These are phyloP conservation scores for Verticillium dahliae DNA, from an alignment of 2,329 filamentous ascomycete genomes.

Conservation along the genomic window DNA sequence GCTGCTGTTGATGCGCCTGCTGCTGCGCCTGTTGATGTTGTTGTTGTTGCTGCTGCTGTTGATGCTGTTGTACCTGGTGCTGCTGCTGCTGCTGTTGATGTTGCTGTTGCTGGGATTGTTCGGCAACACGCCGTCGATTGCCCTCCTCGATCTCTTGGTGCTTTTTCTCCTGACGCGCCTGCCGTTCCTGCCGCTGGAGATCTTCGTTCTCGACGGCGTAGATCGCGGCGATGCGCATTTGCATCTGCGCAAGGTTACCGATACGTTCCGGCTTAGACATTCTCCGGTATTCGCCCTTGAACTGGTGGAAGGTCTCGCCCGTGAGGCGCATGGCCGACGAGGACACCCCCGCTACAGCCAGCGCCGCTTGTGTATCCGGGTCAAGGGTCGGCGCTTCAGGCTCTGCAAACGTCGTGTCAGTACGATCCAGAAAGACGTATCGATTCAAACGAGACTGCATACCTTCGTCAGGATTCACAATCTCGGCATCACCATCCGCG, in stretches of 20 bases:
- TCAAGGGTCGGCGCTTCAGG: conserved; percentile 25
- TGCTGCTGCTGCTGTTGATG: conserved; percentile 8
- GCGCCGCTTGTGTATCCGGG: conserved; percentile 26
- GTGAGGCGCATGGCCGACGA: conserved; percentile 29
- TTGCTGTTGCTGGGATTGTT: conserved; percentile 18
- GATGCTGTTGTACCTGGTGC: conserved; percentile 8
- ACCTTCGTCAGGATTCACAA: conserved; percentile 15
- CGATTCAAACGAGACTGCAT: not conserved
- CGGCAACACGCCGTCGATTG: conserved; percentile 18
- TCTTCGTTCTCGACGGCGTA: conserved; percentile 39
- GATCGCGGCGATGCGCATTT: conserved; percentile 34
- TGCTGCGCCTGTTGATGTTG: conserved; percentile 18
- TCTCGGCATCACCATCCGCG: conserved; percentile 14
- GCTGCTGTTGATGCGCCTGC: conserved; percentile 10
- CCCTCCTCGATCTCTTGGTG: conserved; percentile 29
- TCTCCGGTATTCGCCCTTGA: conserved; percentile 36
- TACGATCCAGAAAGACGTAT: not conserved
- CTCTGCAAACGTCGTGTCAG: not conserved
- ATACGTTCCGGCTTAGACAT: conserved; percentile 32
- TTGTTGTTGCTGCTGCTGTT: conserved; percentile 10
- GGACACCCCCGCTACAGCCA: conserved; percentile 32
- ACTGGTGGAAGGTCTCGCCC: conserved; percentile 36
- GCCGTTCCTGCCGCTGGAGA: conserved; percentile 29
- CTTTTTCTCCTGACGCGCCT: conserved; percentile 29
- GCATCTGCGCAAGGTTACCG: conserved; percentile 29